A percentile compares a stretch with the other conserved stretches of the same genome.
Conservation (phyloP, 192 early-diverging fungal genomes). For the Backusella westeae region DNA sequence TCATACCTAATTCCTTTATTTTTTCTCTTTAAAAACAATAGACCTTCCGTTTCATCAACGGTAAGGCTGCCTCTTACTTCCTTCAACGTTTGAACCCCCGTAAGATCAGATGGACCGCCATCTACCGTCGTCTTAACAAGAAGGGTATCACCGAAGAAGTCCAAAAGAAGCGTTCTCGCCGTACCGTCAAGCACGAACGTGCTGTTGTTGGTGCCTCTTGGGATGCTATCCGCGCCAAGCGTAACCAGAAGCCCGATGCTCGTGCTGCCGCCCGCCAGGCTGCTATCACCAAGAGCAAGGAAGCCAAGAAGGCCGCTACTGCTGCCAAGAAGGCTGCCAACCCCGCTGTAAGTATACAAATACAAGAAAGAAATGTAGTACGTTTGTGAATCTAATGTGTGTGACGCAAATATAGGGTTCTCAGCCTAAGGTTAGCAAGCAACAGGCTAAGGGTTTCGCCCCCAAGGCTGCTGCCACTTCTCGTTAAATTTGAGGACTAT, state of each 20-base stretch:
- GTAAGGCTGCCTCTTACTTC: conserved; percentile 97
- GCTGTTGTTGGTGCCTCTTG: conserved; percentile 92
- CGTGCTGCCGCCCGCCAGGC: conserved; percentile 87
- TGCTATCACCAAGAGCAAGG: conserved; percentile 88
- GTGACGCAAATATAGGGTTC: conserved; percentile 13
- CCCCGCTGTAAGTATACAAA: conserved; percentile 23
- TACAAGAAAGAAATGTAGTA: not conserved
- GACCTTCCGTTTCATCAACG: conserved; percentile 96
- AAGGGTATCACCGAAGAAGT: conserved; percentile 97
- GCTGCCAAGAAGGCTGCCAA: conserved; percentile 79
- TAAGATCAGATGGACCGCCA: conserved; percentile 95
- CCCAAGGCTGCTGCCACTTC: conserved; percentile 78
- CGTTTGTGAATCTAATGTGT: not conserved
- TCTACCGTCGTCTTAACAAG: conserved; percentile 98
- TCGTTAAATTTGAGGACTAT: conserved; percentile 58
- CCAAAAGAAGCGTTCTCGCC: conserved; percentile 93
- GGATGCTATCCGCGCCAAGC: conserved; percentile 97
- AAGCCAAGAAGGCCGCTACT: conserved; percentile 85
- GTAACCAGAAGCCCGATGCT: conserved; percentile 94
- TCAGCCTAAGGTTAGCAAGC: conserved; percentile 74
- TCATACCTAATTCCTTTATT: not conserved
- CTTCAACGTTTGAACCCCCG: conserved; percentile 96
- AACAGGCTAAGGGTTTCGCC: conserved; percentile 76
- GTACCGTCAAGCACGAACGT: conserved; percentile 94
- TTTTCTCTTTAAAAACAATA: conserved; percentile 21